Base-by-base conservation (phyloP, 2,329 filamentous ascomycete genomes). In the Calonectria montana region DNA sequence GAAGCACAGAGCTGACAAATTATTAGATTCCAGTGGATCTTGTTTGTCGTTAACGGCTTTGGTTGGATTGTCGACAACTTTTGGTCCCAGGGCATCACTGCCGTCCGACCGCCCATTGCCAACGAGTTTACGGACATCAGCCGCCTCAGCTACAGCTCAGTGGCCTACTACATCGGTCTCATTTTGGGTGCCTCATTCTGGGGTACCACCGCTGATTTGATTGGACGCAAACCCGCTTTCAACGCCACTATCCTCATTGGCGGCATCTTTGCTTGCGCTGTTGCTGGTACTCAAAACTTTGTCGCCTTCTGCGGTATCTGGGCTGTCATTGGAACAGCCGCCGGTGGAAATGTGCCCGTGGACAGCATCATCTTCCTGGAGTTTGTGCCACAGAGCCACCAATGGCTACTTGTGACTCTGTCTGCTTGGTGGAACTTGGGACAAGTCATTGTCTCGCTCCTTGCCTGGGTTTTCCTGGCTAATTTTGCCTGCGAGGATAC, bases 271-370 rank as follows among this genome's bases (percentile, higher is more conserved):
- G 91, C 88, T 0, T 84, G 91, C 21, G 83, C 89, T 0, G 88
- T 88, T 4, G 91, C 90, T 0, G 88, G 89, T 0, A 86, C 88
- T 0, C 88, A 87, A 2, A 91, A 87, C 72, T 93, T 92, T 70
- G 86, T 86, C 1, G 87, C 88, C 0, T 87, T 91, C 37, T 88
- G 87, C 8, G 80, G 83, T 2, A 88, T 92, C 69, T 89, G 88
- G 18, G 89, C 90, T 10, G 81, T 88, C 43, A 81, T 86, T 8
- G 84, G 84, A 9, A 82, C 81, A 1, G 84, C 80, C 1, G 82
- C 84, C 0, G 85, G 85, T 12, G 86, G 86, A 0, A 88, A 88
- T 25, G 80, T 87, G 1, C 84, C 86, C 0, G 85, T 88, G 1
- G 86, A 88, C 74, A 86, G 83, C 61, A 84, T 84, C 65, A 83